phyloP scores from a whole-genome alignment of 2,329 filamentous ascomycete genomes.

The Didymella glomerata region DNA sequence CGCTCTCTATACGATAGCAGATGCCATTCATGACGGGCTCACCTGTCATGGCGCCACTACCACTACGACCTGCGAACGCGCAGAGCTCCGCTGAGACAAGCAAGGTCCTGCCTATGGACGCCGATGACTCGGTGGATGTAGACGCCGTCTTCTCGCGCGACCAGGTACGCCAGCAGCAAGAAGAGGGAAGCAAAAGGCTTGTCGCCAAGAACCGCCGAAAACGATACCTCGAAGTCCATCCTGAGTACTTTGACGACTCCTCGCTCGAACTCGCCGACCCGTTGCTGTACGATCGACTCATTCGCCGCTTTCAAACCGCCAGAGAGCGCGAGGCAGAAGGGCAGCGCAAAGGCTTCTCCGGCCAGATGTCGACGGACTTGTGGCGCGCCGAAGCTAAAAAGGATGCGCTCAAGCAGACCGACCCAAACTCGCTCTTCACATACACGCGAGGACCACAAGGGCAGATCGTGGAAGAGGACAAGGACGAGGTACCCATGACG shows the following conservation, averaged over 20 bases:
- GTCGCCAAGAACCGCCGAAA: conserved; percentile 78
- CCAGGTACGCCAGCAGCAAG: conserved; percentile 25
- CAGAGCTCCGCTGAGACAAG: conserved; percentile 15
- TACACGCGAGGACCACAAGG: conserved; percentile 62
- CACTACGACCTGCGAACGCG: conserved; percentile 33
- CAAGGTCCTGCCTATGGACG: conserved; percentile 14
- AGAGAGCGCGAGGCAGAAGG: conserved; percentile 78
- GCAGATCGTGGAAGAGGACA: conserved; percentile 66
- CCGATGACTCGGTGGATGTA: conserved; percentile 28
- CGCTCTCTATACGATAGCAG: background rate
- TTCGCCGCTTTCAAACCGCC: conserved; percentile 78
- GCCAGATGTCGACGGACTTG: conserved; percentile 79
- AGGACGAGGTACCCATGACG: conserved; percentile 63
- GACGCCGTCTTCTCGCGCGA: conserved; percentile 27
- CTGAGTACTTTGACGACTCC: conserved; percentile 71
- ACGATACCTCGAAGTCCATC: conserved; percentile 76
- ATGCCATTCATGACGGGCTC: conserved; percentile 41
- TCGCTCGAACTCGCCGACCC: conserved; percentile 75
- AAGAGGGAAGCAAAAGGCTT: conserved; percentile 52
- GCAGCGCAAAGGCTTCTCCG: conserved; percentile 77
- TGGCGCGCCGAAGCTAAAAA: conserved; percentile 79
- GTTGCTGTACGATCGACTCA: conserved; percentile 80
- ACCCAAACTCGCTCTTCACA: conserved; percentile 59
- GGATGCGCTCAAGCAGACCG: conserved; percentile 65
- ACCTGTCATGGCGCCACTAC: conserved; percentile 37